A percentile compares a stretch with the other conserved stretches of the same genome.
Evolutionary conservation across 176 grass and related monocot species (phyloP).

Genomic region (Cenchrus americanus): DNA sequence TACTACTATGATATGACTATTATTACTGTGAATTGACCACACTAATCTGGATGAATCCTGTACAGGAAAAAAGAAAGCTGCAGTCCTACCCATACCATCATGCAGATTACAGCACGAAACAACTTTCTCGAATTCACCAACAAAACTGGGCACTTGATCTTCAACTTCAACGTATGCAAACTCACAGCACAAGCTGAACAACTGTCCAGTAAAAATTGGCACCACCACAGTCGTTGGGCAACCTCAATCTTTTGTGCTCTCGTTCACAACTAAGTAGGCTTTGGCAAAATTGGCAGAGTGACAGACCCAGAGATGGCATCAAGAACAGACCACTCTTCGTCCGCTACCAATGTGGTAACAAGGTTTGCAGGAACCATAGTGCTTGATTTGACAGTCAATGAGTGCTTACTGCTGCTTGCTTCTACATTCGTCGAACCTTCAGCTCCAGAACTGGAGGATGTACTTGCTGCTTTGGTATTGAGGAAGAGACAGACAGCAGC

Average conservation of each 20-base stretch:
- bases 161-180: slow-evolving; percentile 22
- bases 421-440: slow-evolving; percentile 33
- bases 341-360: slow-evolving; percentile 28
- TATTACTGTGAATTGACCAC: slow-evolving; percentile 38
- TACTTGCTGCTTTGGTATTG: slow-evolving; percentile 45
- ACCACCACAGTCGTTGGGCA: neutral
- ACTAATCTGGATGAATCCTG: slow-evolving; percentile 52
- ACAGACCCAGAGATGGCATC: slow-evolving; percentile 17
- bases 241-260: slow-evolving; percentile 34
- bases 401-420: slow-evolving; percentile 42
- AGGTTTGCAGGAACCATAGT: slow-evolving; percentile 39
- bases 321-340: slow-evolving; percentile 43
- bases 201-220: slow-evolving; percentile 28
- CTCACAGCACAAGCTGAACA: slow-evolving; percentile 24
- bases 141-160: slow-evolving; percentile 39
- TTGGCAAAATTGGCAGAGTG: slow-evolving; percentile 26
- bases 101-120: slow-evolving; percentile 32
- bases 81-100: slow-evolving; percentile 23
- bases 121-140: slow-evolving; percentile 13
- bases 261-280: slow-evolving; percentile 22
- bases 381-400: slow-evolving; percentile 42
- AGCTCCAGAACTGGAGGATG: slow-evolving; percentile 26
- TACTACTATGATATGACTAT: slow-evolving; percentile 8
- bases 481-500: slow-evolving; percentile 80
- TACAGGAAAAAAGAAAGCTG: slow-evolving; percentile 49